Evolutionary conservation across 225 moss, liverwort and hornwort genomes (phyloP), one percentile per base, ranked within the genome.

Genomic region (Antitrichia curtipendula): DNA sequence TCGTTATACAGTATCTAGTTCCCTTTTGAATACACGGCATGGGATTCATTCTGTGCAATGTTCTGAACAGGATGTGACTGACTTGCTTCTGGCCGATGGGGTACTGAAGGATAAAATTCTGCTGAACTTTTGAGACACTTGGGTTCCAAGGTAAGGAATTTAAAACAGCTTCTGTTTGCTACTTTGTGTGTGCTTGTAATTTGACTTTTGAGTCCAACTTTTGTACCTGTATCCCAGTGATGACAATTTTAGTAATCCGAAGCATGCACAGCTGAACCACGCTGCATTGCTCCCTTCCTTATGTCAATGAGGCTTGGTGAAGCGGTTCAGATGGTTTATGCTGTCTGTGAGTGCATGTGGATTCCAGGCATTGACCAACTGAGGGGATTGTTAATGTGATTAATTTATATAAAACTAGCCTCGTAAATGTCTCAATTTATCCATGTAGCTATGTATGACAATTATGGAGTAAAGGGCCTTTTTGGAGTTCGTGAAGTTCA

Each of bases 31-130:
- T 21, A 10, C 74, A 24, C 14, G 24, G 36, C 83, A 17, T 59
- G 18, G 36, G 50, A 65, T 76, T 75, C 25, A 14, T 81, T 75
- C 88, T 65, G 20, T 79, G 28, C 75, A 86, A 64, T 86, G 63
- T 63, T 47, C 41, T 91, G 72, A 88, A 84, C 90, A 98, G 96
- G 98, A 98, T 90, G 96, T 96, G 81, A 96, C 96, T 59, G 96
- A 91, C 83, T 92, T 98, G 89, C 96, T 96, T 59, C 62, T 93
- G 86, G 90, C 91, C 34, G 96, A 95, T 50, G 96, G 96, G 49
- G 98, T 96, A 77, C n/a, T 77, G 73, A 96, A 96, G 89, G 95
- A 96, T 62, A 96, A 87, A 81, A 94, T 98, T 87, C 89, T 98
- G 45, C 89, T 98, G 89, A 96, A 96, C 78, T 98, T 96, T 78